Base-by-base conservation (phyloP, 176 grass and related monocot genomes). In the Pontederia paniculata region DNA sequence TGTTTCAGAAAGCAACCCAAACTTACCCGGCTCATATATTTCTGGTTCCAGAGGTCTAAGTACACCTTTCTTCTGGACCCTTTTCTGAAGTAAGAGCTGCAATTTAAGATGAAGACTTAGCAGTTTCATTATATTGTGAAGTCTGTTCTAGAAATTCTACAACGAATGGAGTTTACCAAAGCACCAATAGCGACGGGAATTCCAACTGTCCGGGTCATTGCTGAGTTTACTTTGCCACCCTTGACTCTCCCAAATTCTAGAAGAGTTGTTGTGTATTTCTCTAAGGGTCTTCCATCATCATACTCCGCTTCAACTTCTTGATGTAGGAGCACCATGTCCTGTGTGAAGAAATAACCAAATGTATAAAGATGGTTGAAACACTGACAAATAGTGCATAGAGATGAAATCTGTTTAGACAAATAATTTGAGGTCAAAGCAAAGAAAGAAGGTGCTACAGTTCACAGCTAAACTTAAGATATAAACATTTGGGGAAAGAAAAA, bases 291-390 rank as follows among this genome's bases (percentile, higher is more conserved):
- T 12, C 80, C 67, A 15, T 97, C 74, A 0, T 65, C 42, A 62
- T 81, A 97, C 60, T 88, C 93, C 57, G 90, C 80, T 52, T 79
- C 82, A 0, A 88, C 56, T 77, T 88, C 86, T 68, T 97, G 93
- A 65, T 97, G 93, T n/a, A 97, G 69, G 31, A 97, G 73, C 59
- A 97, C 86, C 93, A 97, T 97, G 60, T 97, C 93, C 93, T 97
- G 62, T 64, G 69, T 80, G 12, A 41, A 1, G 14, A 18, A 15
- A 42, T 4, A 21, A 52, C 2, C 8, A 44, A 13, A 16, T 21
- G 12, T 17, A 52, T 44, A 17, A 58, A 15, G 21, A 0, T 7
- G 21, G 44, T 52, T 31, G 22, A 43, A 45, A 53, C 17, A 3
- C 28, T 1, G 19, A 21, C 12, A 37, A 37, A 37, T 13, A 52